Conservation (phyloP, 2,329 filamentous ascomycete genomes). For the Diaporthe sp. region DNA sequence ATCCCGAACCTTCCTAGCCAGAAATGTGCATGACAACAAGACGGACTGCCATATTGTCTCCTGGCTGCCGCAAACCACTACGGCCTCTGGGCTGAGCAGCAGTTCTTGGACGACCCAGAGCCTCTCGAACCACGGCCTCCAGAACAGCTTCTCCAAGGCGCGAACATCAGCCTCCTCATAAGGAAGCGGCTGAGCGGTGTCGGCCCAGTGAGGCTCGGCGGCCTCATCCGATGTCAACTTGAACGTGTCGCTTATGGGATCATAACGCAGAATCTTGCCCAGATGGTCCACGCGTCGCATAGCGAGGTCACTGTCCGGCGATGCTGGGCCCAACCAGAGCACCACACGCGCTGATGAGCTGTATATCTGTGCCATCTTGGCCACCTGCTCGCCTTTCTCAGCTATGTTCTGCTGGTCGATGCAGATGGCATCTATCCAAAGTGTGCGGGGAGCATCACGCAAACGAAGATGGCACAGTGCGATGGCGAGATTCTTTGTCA, state of each 20-base stretch:
- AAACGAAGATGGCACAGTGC: neutral
- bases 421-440: conserved; percentile 30
- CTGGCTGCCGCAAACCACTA: neutral
- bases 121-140: neutral
- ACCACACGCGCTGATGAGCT: neutral
- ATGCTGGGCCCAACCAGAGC: neutral
- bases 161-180: neutral
- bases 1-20: neutral
- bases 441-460: neutral
- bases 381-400: conserved; percentile 26
- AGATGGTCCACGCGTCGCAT: neutral
- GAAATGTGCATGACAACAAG: neutral
- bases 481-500: neutral
- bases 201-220: neutral
- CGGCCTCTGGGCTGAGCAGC: neutral
- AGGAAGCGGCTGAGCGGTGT: neutral
- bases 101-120: neutral
- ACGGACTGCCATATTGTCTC: neutral
- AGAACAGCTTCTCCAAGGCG: neutral
- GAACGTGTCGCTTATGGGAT: neutral
- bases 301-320: neutral
- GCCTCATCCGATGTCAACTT: neutral
- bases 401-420: conserved; percentile 27
- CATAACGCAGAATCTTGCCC: neutral
- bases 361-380: conserved; percentile 24